phyloP scores from a whole-genome alignment of 192 early-diverging fungal species.

The Backusella sp. region DNA sequence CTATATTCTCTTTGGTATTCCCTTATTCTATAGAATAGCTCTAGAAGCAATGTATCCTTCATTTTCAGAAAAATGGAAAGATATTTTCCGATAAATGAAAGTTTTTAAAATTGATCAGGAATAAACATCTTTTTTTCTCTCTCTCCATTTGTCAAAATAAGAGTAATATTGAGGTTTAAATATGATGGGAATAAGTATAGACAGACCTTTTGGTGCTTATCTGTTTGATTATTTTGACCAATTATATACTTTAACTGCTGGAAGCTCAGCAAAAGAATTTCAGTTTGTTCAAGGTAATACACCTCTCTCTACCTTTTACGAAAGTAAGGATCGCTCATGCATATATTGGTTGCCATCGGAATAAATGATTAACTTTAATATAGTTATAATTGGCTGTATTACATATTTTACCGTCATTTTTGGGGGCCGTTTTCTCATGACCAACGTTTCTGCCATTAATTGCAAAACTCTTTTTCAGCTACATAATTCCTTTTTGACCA shows the following conservation, averaged over 20 bases:
- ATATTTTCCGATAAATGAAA: background rate
- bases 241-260: slow-evolving; percentile 34
- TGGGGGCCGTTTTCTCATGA: slow-evolving; percentile 70
- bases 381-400: slow-evolving; percentile 43
- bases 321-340: slow-evolving; percentile 10
- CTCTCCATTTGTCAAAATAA: background rate
- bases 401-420: slow-evolving; percentile 72
- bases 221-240: slow-evolving; percentile 43
- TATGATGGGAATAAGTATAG: background rate
- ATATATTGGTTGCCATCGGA: background rate
- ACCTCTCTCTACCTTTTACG: slow-evolving; percentile 42
- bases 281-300: slow-evolving; percentile 46
- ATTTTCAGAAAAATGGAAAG: too few relatives aligned
- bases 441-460: slow-evolving; percentile 61
- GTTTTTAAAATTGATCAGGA: background rate
- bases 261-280: slow-evolving; percentile 45
- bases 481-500: slow-evolving; percentile 78
- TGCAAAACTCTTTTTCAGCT: slow-evolving; percentile 68
- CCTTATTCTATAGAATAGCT: too few relatives aligned
- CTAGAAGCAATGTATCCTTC: too few relatives aligned
- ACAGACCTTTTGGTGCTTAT: slow-evolving; percentile 48
- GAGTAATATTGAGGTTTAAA: background rate
- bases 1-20: too few relatives aligned
- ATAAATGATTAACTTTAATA: background rate
- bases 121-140: background rate